Conservation (phyloP, 495 filamentous ascomycete species). For the Penicillium arizonense region DNA sequence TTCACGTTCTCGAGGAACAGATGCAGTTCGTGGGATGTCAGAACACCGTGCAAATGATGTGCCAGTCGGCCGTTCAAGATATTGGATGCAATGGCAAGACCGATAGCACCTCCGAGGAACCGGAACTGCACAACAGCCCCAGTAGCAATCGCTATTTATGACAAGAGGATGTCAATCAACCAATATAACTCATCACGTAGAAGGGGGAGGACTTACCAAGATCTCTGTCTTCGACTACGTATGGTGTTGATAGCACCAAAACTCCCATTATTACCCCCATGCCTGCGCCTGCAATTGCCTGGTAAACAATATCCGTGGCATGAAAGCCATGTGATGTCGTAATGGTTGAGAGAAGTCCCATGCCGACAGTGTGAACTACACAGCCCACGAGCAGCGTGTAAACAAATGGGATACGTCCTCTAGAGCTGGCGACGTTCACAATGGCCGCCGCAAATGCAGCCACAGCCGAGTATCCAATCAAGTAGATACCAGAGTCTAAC, state of each 20-base stretch:
- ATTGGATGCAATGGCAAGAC: conserved; percentile 43
- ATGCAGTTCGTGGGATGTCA: conserved; percentile 20
- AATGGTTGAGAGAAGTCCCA: conserved; percentile 47
- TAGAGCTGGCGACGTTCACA: conserved; percentile 43
- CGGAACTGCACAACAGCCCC: conserved; percentile 55
- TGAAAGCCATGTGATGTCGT: conserved; percentile 27
- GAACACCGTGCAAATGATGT: conserved; percentile 15
- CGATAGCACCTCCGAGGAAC: conserved; percentile 57
- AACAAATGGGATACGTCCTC: conserved; percentile 41
- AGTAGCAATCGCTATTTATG: conserved; percentile 46
- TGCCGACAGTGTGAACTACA: conserved; percentile 49
- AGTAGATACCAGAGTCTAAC: conserved; percentile 50
- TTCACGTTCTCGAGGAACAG: conserved; percentile 24
- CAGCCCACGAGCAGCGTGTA: conserved; percentile 47
- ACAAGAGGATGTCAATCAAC: not conserved
- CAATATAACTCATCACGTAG: not conserved
- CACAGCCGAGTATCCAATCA: conserved; percentile 53
- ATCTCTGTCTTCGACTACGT: conserved; percentile 48
- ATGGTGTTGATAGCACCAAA: conserved; percentile 48
- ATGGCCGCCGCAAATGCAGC: conserved; percentile 49
- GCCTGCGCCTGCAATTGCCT: conserved; percentile 54
- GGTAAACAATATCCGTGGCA: conserved; percentile 47
- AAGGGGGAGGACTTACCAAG: conserved; percentile 29
- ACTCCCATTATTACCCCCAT: conserved; percentile 36
- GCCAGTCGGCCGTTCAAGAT: conserved; percentile 29